Percentiles rank a stretch among this genome's conserved stretches.
Conservation (phyloP, 345 rosid genomes). For the Durio zibethinus region DNA sequence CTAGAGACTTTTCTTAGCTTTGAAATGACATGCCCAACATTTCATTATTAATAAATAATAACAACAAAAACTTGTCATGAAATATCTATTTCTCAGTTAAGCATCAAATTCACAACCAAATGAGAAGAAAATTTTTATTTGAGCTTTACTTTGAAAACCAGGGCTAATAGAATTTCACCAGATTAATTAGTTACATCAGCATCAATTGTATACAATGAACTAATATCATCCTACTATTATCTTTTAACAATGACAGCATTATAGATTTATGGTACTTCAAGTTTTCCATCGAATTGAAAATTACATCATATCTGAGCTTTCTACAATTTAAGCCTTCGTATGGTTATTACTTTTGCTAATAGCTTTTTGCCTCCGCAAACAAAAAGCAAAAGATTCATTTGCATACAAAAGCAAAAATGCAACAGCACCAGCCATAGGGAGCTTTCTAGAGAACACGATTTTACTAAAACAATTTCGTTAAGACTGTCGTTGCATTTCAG, state of each 20-base stretch:
- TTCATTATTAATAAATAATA: neutral
- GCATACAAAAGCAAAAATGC: neutral
- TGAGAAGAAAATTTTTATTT: neutral
- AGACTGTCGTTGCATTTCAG: neutral
- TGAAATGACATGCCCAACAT: neutral
- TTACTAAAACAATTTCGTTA: neutral
- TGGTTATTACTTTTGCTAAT: neutral
- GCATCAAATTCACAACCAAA: constrained; percentile 1
- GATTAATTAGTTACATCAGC: neutral
- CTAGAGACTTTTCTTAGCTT: neutral
- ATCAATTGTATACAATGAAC: neutral
- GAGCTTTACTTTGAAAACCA: neutral
- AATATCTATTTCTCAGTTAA: neutral
- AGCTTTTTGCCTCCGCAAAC: neutral
- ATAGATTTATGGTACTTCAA: neutral
- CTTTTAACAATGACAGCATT: neutral
- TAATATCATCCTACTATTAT: neutral
- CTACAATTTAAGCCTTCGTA: neutral
- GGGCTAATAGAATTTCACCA: neutral
- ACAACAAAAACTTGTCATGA: neutral
- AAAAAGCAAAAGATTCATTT: neutral
- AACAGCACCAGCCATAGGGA: too few species aligned
- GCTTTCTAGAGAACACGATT: neutral
- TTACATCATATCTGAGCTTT: neutral
- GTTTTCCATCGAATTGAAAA: neutral